These are phyloP conservation scores for Ophioceras dolichostomum DNA, from an alignment of 2,329 filamentous ascomycete species.

Conservation along the genomic window DNA sequence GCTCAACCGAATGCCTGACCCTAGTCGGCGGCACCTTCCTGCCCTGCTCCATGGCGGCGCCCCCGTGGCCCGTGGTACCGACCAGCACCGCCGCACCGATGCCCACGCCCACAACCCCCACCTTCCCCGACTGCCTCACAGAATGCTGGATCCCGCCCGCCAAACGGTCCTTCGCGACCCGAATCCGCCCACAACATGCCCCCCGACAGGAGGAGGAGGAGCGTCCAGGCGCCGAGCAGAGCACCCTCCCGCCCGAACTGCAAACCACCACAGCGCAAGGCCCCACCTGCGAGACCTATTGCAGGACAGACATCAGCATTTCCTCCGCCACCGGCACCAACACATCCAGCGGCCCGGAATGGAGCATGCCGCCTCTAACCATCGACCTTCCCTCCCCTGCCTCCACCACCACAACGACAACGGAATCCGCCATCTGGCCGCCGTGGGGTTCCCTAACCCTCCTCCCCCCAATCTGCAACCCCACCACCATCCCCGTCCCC, in stretches of 20 bases:
- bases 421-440: too few species aligned
- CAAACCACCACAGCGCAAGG: too few species aligned
- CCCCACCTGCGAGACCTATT: neutral
- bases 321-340: constrained; percentile 32
- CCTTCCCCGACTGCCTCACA: neutral
- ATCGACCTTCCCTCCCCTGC: neutral
- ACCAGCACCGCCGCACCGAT: too few species aligned
- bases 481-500: too few species aligned
- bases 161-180: neutral
- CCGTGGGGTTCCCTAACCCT: too few species aligned
- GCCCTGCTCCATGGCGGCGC: neutral
- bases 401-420: neutral
- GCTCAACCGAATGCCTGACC: too few species aligned
- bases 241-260: too few species aligned
- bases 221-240: too few species aligned
- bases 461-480: too few species aligned
- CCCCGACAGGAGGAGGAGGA: neutral
- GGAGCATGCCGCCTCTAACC: neutral
- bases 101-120: too few species aligned
- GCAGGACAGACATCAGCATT: constrained; percentile 24
- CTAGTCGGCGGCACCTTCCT: neutral
- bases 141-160: neutral
- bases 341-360: too few species aligned
- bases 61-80: neutral
- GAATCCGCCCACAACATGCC: neutral